A percentile compares a stretch with the other conserved stretches of the same genome.
These are phyloP conservation scores for Peniophora sp. DNA, from an alignment of 1,284 basidiomycete species.

Conservation along the genomic window DNA sequence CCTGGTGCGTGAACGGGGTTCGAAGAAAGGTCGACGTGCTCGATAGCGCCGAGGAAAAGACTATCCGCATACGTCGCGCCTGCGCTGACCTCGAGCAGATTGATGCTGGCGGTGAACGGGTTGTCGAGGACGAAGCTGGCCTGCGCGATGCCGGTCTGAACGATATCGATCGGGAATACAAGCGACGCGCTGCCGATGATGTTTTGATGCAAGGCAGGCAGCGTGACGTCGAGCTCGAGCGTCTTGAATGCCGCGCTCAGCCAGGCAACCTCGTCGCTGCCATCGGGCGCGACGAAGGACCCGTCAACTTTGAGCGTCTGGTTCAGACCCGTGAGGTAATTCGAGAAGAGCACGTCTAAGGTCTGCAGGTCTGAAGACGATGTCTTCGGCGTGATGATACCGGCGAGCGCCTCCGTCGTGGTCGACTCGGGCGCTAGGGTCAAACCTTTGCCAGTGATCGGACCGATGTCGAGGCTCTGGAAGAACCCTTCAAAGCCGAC, in stretches of 20 bases:
- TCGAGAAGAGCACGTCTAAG: slow-evolving; percentile 61
- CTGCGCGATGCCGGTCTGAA: slow-evolving; percentile 54
- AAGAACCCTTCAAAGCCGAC: slow-evolving; percentile 62
- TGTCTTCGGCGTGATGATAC: slow-evolving; percentile 53
- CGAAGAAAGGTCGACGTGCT: slow-evolving; percentile 49
- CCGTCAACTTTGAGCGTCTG: slow-evolving; percentile 56
- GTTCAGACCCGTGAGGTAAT: slow-evolving; percentile 61
- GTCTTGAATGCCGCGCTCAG: slow-evolving; percentile 66
- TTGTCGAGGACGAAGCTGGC: slow-evolving; percentile 61
- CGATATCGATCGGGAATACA: slow-evolving; percentile 51
- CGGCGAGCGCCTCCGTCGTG: slow-evolving; percentile 48
- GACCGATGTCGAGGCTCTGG: slow-evolving; percentile 42
- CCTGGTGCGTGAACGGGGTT: slow-evolving; percentile 49
- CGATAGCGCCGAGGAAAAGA: slow-evolving; percentile 59
- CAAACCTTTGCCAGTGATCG: slow-evolving; percentile 42
- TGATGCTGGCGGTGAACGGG: slow-evolving; percentile 59
- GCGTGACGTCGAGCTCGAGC: slow-evolving; percentile 50
- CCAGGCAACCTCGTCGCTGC: slow-evolving; percentile 50
- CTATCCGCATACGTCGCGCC: slow-evolving; percentile 58
- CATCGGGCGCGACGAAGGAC: slow-evolving; percentile 53
- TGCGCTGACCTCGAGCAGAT: slow-evolving; percentile 55
- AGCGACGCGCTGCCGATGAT: slow-evolving; percentile 51
- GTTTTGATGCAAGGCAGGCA: slow-evolving; percentile 60
- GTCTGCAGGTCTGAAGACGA: slow-evolving; percentile 43
- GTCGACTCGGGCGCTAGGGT: slow-evolving; percentile 44